Conservation (phyloP, 73 alveolate species). For the Durusdinium trenchii region DNA sequence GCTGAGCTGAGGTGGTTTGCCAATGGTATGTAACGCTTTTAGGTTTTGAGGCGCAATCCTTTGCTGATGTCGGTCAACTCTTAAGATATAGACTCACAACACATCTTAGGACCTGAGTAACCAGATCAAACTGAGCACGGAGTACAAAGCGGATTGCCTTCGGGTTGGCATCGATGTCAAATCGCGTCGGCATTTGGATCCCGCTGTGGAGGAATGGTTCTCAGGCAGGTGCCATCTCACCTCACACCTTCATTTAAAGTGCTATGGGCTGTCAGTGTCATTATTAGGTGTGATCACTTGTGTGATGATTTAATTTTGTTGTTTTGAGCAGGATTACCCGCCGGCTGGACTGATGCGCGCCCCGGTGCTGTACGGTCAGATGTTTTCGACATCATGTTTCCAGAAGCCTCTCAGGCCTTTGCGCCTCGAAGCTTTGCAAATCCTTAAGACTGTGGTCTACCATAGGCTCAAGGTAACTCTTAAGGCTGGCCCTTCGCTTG, state of each 20-base stretch:
- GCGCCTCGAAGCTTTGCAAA: no score
- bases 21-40: not conserved
- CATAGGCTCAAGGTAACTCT: no score
- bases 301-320: not conserved
- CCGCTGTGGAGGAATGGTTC: not conserved
- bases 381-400: not conserved
- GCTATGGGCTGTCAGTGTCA: not conserved
- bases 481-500: no score
- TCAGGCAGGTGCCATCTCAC: not conserved
- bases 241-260: not conserved
- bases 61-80: not conserved
- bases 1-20: not conserved
- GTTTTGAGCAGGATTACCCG: not conserved
- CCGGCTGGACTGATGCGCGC: not conserved
- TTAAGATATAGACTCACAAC: no score
- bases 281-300: not conserved
- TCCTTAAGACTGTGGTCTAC: no score
- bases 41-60: not conserved
- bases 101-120: not conserved
- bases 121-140: not conserved
- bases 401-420: no score
- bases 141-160: not conserved
- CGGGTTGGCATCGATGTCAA: not conserved
- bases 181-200: not conserved
- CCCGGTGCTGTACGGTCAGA: not conserved